Evolutionary conservation across 495 filamentous ascomycete species (phyloP).

Genomic region (Lepidopterella palustris): DNA sequence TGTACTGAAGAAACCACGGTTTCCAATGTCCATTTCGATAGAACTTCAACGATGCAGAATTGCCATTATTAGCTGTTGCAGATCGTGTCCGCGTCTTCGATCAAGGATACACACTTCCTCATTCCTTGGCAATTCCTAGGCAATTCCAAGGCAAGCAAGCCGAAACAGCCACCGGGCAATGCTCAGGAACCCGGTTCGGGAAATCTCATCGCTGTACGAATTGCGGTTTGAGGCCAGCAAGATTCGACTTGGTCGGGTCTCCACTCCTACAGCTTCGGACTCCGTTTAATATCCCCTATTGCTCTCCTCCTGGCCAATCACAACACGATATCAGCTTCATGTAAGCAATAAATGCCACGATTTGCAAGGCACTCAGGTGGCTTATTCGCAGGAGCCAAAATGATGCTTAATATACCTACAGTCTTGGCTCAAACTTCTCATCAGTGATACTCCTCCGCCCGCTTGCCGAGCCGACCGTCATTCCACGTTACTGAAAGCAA

Average conservation of each 20-base stretch:
- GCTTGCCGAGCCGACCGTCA: neutral
- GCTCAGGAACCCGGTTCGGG: neutral
- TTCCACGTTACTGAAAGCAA: neutral
- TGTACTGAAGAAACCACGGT: no score
- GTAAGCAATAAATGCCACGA: neutral
- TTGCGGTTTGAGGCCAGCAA: neutral
- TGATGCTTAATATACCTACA: neutral
- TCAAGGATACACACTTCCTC: no score
- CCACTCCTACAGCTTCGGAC: conserved; percentile 19
- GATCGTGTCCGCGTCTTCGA: no score
- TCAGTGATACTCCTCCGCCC: neutral
- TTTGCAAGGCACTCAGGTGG: neutral
- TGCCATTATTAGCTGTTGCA: no score
- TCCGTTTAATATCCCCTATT: conserved; percentile 15
- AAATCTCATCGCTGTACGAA: neutral
- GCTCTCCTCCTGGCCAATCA: conserved; percentile 7
- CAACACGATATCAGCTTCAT: neutral
- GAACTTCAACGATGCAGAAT: no score
- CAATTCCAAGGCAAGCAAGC: neutral
- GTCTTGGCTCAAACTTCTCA: neutral
- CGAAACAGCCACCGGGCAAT: neutral
- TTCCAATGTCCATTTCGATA: no score
- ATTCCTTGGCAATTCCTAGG: no score
- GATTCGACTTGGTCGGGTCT: conserved; percentile 13
- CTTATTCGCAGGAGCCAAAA: neutral